phyloP scores from a whole-genome alignment of 1,139 yeast species.

The Hansenula sp. region DNA sequence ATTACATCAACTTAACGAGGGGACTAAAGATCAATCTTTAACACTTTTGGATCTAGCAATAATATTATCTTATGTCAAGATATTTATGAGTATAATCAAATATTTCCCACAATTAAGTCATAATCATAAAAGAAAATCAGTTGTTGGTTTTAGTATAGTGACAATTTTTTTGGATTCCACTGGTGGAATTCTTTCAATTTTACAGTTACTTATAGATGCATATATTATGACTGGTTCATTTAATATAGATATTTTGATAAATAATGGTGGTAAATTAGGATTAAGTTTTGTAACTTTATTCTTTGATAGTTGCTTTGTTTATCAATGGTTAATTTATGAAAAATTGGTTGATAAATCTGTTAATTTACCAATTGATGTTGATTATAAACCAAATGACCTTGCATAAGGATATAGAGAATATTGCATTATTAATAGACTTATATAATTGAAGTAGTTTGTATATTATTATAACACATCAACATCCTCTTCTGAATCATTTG shows the following conservation, averaged over 20 bases:
- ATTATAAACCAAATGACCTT: background rate
- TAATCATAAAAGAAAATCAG: slow-evolving; percentile 48
- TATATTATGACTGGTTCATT: slow-evolving; percentile 17
- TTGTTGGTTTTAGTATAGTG: slow-evolving; percentile 52
- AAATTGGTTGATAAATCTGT: background rate
- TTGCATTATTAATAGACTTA: too few relatives aligned
- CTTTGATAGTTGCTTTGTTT: slow-evolving; percentile 29
- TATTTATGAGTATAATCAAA: slow-evolving; percentile 50
- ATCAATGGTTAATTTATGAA: slow-evolving; percentile 17
- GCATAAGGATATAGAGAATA: too few relatives aligned
- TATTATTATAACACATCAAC: background rate
- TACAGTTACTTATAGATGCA: slow-evolving; percentile 36
- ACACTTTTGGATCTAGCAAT: slow-evolving; percentile 34
- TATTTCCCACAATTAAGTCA: slow-evolving; percentile 58
- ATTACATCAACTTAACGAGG: slow-evolving; percentile 5
- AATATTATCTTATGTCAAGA: slow-evolving; percentile 45
- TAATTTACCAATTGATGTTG: background rate
- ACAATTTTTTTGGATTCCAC: slow-evolving; percentile 46
- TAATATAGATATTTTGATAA: slow-evolving; percentile 17
- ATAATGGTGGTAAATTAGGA: slow-evolving; percentile 31
- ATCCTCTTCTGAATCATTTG: background rate
- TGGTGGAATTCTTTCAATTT: slow-evolving; percentile 49
- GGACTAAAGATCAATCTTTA: slow-evolving; percentile 1
- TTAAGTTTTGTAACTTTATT: slow-evolving; percentile 30
- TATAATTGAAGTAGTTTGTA: too few relatives aligned